These are phyloP conservation scores for Amanita rubescens DNA, from an alignment of 768 basidiomycete genomes.

Conservation along the genomic window DNA sequence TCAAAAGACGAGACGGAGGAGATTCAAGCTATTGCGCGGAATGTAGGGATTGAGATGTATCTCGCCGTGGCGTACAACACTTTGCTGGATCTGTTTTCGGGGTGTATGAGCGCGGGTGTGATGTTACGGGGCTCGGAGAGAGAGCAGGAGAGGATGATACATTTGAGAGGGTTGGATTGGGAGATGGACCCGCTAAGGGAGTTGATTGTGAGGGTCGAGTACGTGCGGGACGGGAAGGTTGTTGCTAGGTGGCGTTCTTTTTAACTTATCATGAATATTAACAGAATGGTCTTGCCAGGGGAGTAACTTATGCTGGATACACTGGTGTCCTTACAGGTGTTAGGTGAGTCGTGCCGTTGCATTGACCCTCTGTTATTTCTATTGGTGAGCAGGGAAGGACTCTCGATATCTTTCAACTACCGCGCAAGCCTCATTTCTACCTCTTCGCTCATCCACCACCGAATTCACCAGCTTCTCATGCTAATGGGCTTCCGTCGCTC, in stretches of 20 bases:
- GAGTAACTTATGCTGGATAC: slow-evolving; percentile 33
- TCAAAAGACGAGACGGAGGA: slow-evolving; percentile 27
- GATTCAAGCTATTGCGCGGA: slow-evolving; percentile 24
- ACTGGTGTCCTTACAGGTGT: slow-evolving; percentile 31
- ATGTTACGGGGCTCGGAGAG: slow-evolving; percentile 15
- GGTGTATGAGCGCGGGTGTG: slow-evolving; percentile 31
- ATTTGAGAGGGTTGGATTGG: slow-evolving; percentile 33
- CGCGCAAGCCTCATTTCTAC: slow-evolving; percentile 20
- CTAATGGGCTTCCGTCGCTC: slow-evolving; percentile 26
- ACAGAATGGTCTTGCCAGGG: slow-evolving; percentile 13
- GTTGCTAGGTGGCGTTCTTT: slow-evolving; percentile 22
- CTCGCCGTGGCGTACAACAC: slow-evolving; percentile 32
- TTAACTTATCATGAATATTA: background rate
- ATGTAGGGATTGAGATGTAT: slow-evolving; percentile 22
- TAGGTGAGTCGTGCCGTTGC: slow-evolving; percentile 15
- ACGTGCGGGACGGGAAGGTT: slow-evolving; percentile 23
- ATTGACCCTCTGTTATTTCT: background rate
- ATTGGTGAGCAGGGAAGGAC: slow-evolving; percentile 17
- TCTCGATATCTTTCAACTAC: slow-evolving; percentile 32
- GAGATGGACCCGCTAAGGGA: slow-evolving; percentile 28
- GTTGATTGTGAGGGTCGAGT: slow-evolving; percentile 27
- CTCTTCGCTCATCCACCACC: slow-evolving; percentile 18
- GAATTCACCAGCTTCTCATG: slow-evolving; percentile 23
- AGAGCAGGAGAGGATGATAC: slow-evolving; percentile 20
- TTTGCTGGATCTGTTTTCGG: slow-evolving; percentile 31